Evolutionary conservation across 139 green algal genomes (phyloP), one percentile per base, ranked within the genome.

Genomic region (Chlorella sorokiniana): DNA sequence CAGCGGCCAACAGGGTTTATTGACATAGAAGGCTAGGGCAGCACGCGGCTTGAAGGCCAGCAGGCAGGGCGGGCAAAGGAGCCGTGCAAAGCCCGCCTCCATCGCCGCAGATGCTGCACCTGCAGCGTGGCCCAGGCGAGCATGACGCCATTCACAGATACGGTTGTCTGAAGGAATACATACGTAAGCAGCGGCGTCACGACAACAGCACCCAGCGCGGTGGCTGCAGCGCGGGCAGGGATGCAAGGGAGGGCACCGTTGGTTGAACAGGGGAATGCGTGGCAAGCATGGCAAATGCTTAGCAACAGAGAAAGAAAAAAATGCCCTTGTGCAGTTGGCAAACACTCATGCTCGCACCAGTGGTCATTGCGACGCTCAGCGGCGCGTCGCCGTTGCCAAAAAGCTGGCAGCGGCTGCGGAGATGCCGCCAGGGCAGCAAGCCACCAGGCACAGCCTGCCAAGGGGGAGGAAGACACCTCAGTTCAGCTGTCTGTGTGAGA

Each of bases 341-440:
- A 41, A 38, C 61, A 42, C 52, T n/a, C 7, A 56, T 81, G 90
- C 79, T 89, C 88, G 71, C 82, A 86, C 83, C 9, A 71, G 86
- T 88, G 6, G 63, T 75, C 76, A 82, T 82, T 5, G n/a, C 20
- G 0, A 82, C 63, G 64, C 37, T 78, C 27, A 85, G 80, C 44
- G 87, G 71, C 40, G 81, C 85, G 41, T 92, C 89, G 27, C 83
- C 91, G 78, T 76, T 0, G 92, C 92, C 31, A 97, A 81, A 81
- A 89, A 95, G 22, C 89, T 92, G n/a, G 95, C 91, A 25, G 96
- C 92, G 78, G 96, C 96, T 63, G 88, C 94, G 7, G 93, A 91
- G 14, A 79, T 91, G 40, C 91, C 90, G 27, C 91, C 85, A 20
- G 92, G 88, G 72, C 93, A 90, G 84, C 87, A 82, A 38, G 84